Base-by-base conservation (phyloP, 1,284 basidiomycete genomes). In the Ceratobasidium sp. region DNA sequence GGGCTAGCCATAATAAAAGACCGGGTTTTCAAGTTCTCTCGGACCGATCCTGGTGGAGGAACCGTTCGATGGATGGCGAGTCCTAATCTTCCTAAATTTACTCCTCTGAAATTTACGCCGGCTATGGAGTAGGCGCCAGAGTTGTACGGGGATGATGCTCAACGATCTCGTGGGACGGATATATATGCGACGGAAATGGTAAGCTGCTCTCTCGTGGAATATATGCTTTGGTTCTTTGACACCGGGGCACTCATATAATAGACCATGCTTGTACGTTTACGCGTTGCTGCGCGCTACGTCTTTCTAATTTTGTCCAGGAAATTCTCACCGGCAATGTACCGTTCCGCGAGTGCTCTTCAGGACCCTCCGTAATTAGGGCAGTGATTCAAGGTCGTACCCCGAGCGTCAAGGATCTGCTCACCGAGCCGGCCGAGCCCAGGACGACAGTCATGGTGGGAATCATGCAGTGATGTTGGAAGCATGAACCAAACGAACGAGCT, bases 1-100 rank as follows among this genome's bases (percentile, higher is more conserved):
- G 52, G 52, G n/a, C 52, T 54, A 3, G 52, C 52, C 8, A 54
- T 54, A 8, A 54, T 22, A 3, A 1, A 25, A n/a, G 52, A 54
- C n/a, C 8, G 4, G 19, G 52, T 54, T 19, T 54, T 37, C 37
- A 37, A 37, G 37, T 37, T 37, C 37, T 37, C 37, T 37, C 37
- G 8, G 37, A 37, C 37, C 37, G 37, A 37, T 37, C n/a, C n/a
- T n/a, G n/a, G n/a, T 52, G 15, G 17, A 52, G 51, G 6, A 7
- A 46, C 44, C 44, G 44, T n/a, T 49, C n/a, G n/a, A n/a, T n/a
- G n/a, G n/a, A n/a, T n/a, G n/a, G n/a, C n/a, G 5, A 11, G 51
- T 52, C 15, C n/a, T n/a, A n/a, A n/a, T n/a, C n/a, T n/a, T 69
- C 19, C 5, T 69, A 7, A 54, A 76, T n/a, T 52, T 17, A 13